Conservation (phyloP, 495 filamentous ascomycete species). For the Sporormia fimetaria region DNA sequence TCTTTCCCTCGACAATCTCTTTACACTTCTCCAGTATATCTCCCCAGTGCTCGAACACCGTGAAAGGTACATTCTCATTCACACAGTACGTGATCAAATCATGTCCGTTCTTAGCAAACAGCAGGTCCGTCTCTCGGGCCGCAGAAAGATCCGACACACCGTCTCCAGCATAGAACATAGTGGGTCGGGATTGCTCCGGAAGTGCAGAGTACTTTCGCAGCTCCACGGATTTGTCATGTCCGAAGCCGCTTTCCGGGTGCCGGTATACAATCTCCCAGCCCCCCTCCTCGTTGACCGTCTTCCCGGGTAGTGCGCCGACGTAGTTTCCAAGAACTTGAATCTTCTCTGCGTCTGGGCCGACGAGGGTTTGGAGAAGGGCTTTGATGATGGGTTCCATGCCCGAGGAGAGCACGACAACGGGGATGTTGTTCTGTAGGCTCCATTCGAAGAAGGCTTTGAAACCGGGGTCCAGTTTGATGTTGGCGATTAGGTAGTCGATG, state of each 20-base stretch:
- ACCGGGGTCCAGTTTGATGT: conserved; percentile 76
- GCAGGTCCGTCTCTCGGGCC: conserved; percentile 72
- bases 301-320: conserved; percentile 53
- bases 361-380: conserved; percentile 62
- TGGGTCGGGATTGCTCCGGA: conserved; percentile 54
- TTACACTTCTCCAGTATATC: conserved; percentile 62
- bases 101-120: conserved; percentile 83
- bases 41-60: conserved; percentile 65
- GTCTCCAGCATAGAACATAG: conserved; percentile 81
- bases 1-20: conserved; percentile 48
- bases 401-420: conserved; percentile 78
- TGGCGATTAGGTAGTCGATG: conserved; percentile 58
- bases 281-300: conserved; percentile 61
- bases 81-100: conserved; percentile 78
- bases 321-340: conserved; percentile 81
- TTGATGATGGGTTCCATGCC: conserved; percentile 90
- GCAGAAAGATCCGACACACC: conserved; percentile 83
- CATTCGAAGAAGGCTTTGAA: conserved; percentile 81
- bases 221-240: conserved; percentile 85
- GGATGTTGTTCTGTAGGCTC: conserved; percentile 68
- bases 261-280: conserved; percentile 75
- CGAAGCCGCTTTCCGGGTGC: conserved; percentile 47
- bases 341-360: conserved; percentile 60
- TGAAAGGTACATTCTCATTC: conserved; percentile 66
- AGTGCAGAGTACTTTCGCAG: conserved; percentile 71